Percentiles rank a stretch among this genome's conserved stretches.
Evolutionary conservation across 139 green algal genomes (phyloP).

Genomic region (Volvox reticuliferus): DNA sequence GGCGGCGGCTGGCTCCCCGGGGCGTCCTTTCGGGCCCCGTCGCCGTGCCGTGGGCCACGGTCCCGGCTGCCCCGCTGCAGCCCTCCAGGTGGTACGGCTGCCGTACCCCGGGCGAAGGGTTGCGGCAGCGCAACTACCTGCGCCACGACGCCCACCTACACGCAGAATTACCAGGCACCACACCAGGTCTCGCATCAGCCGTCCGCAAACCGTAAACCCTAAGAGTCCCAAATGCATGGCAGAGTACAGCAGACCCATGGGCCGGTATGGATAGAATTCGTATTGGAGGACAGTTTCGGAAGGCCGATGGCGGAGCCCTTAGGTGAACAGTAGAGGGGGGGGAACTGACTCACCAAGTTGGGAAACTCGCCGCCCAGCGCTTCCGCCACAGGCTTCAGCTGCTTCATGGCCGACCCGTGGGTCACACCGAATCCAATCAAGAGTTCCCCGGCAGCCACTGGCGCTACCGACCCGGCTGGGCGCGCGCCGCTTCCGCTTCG

Average conservation of each 20-base stretch:
- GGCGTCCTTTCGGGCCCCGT: not conserved
- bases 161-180: too few species aligned
- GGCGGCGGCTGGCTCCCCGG: not conserved
- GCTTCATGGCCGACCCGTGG: not conserved
- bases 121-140: not conserved
- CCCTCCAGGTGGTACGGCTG: too few species aligned
- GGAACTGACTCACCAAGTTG: not conserved
- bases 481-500: slow-evolving; percentile 10
- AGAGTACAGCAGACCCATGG: too few species aligned
- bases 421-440: slow-evolving; percentile 51
- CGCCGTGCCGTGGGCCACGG: not conserved
- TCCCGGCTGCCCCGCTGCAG: not conserved
- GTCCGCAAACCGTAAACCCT: too few species aligned
- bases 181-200: too few species aligned
- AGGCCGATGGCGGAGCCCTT: too few species aligned
- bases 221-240: too few species aligned
- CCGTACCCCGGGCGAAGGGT: not conserved
- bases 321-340: too few species aligned
- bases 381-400: slow-evolving; percentile 52
- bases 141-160: slow-evolving; percentile 22
- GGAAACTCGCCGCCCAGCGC: slow-evolving; percentile 39
- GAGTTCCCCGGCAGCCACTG: not conserved
- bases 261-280: too few species aligned
- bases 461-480: not conserved
- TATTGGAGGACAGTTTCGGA: too few species aligned